phyloP scores from a whole-genome alignment of 176 grass and related monocot genomes.

The maize (Zea mays) region DNA sequence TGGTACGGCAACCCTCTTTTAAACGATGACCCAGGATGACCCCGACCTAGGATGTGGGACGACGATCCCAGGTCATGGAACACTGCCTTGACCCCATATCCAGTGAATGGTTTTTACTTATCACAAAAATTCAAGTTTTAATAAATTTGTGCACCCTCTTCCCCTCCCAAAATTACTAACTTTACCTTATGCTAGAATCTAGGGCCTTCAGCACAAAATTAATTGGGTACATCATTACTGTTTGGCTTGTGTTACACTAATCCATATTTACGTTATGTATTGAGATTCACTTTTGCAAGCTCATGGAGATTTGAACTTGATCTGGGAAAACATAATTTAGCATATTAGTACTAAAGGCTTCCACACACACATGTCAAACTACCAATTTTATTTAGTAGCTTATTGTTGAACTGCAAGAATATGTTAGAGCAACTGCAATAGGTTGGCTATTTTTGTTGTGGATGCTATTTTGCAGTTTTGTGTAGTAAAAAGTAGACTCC shows the following conservation, averaged over 20 bases:
- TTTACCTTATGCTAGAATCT: constrained; percentile 5
- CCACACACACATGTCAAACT: no score
- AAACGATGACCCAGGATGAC: no score
- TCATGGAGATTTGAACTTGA: not conserved
- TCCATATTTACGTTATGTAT: not conserved
- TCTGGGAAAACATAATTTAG: constrained; percentile 11
- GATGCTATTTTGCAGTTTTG: no score
- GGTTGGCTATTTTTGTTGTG: no score
- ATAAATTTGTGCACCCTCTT: not conserved
- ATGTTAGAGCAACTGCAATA: not conserved
- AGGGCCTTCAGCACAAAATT: not conserved
- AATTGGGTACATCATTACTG: not conserved
- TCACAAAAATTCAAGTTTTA: not conserved
- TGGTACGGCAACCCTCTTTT: no score
- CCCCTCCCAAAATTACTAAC: not conserved
- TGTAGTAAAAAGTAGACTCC: no score
- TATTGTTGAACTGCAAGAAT: not conserved
- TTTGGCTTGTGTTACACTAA: not conserved
- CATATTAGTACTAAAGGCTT: not conserved
- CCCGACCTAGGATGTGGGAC: no score
- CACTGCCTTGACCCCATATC: no score
- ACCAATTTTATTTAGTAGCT: not conserved
- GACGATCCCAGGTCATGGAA: no score
- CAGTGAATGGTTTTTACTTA: not conserved
- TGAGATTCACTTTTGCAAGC: not conserved